Evolutionary conservation across 2,329 filamentous ascomycete genomes (phyloP).

Genomic region (Cadophora gregata): DNA sequence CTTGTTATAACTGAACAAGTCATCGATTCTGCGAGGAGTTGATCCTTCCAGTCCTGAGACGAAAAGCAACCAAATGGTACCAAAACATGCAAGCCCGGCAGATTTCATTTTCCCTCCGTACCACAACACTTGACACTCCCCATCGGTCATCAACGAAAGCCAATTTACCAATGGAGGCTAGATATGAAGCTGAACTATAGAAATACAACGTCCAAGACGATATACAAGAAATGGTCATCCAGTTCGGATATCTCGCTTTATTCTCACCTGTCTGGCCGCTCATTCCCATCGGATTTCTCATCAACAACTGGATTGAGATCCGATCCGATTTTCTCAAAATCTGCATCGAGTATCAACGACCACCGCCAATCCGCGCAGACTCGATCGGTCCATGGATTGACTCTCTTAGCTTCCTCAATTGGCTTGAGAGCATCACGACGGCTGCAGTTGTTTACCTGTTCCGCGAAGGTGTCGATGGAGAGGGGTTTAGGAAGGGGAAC

Average conservation of each 20-base stretch:
- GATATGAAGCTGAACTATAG: not conserved
- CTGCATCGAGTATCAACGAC: constrained; percentile 80
- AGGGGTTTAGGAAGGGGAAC: constrained; percentile 69
- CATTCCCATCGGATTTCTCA: constrained; percentile 80
- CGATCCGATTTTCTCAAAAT: constrained; percentile 94
- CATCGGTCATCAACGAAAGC: not conserved
- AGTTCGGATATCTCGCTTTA: constrained; percentile 77
- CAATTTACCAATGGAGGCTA: not conserved
- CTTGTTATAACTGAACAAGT: not conserved
- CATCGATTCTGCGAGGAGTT: not conserved
- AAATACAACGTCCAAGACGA: not conserved
- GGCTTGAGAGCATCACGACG: constrained; percentile 87
- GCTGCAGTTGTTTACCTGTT: constrained; percentile 90
- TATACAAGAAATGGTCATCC: not conserved
- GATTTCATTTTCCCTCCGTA: not conserved
- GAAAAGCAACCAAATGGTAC: not conserved
- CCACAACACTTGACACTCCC: not conserved
- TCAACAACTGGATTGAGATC: constrained; percentile 95
- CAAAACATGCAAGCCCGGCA: not conserved
- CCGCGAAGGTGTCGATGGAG: constrained; percentile 53
- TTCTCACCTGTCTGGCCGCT: constrained; percentile 94
- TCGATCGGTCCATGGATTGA: constrained; percentile 92
- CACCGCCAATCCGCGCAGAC: constrained; percentile 85
- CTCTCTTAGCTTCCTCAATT: constrained; percentile 82
- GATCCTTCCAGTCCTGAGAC: not conserved